phyloP scores from a whole-genome alignment of 371 early-diverging fungal species.

The Fennellomyces sp. region DNA sequence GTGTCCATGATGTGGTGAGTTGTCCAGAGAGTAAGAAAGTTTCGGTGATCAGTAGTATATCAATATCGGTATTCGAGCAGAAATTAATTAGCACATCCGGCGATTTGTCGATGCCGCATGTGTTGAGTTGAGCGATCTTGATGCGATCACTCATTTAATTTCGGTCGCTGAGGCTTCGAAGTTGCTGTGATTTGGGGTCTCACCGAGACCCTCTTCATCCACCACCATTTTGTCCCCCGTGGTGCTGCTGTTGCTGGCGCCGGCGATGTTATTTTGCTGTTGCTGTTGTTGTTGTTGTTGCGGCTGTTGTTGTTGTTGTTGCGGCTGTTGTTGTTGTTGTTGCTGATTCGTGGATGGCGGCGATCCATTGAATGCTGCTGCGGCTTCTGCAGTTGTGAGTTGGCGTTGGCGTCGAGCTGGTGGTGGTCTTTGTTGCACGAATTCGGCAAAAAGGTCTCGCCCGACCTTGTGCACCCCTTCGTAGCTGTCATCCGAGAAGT shows the following conservation, averaged over 20 bases:
- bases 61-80: background rate
- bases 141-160: background rate
- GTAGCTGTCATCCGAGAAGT: background rate
- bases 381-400: background rate
- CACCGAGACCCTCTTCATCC: background rate
- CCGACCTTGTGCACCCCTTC: background rate
- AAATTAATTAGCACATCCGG: background rate
- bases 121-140: constrained; percentile 5
- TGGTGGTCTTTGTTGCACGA: background rate
- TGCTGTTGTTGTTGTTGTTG: background rate
- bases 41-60: background rate
- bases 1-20: background rate
- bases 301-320: background rate
- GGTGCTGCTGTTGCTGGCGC: background rate
- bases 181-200: too few species aligned
- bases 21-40: background rate
- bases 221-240: background rate
- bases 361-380: background rate
- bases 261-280: background rate
- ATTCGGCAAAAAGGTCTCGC: background rate
- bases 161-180: background rate
- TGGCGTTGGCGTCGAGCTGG: background rate
- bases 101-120: background rate
- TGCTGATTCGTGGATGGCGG: background rate
- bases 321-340: background rate